Percentiles rank a stretch among this genome's conserved stretches.
Conservation (phyloP, 306 rosid species). For the Hippophae gyantsensis region DNA sequence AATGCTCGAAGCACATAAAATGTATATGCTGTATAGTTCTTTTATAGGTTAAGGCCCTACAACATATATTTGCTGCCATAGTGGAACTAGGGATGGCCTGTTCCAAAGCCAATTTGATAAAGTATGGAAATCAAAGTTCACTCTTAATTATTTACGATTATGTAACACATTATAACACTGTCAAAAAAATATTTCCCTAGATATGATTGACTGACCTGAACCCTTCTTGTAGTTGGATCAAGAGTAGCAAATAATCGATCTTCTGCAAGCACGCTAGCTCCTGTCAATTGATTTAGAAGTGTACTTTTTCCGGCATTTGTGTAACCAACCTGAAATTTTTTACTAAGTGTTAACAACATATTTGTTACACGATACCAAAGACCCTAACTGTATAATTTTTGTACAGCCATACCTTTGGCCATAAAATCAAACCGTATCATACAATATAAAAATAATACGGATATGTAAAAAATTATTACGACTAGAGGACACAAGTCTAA, state of each 20-base stretch:
- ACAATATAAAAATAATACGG: no score
- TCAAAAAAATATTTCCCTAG: constrained; percentile 9
- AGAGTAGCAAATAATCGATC: constrained; percentile 92
- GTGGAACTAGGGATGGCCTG: no score
- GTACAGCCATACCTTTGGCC: no score
- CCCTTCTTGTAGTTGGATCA: constrained; percentile 98
- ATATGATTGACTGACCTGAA: constrained; percentile 55
- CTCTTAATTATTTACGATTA: neutral
- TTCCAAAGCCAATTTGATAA: neutral
- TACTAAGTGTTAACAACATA: constrained; percentile 1
- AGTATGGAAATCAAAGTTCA: neutral
- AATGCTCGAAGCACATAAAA: neutral
- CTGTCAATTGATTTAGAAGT: constrained; percentile 80
- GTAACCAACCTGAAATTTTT: constrained; percentile 74
- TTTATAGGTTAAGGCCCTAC: neutral
- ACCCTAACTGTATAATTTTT: no score
- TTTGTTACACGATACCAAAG: no score
- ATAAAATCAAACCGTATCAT: no score
- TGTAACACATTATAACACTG: neutral
- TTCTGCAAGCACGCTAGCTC: constrained; percentile 93
- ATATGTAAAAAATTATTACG: no score
- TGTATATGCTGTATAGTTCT: neutral
- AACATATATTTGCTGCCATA: neutral
- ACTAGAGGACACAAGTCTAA: no score
- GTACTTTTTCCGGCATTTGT: constrained; percentile 99